Base-by-base conservation (phyloP, 2,329 filamentous ascomycete species). In the Pyrenophora graminea region DNA sequence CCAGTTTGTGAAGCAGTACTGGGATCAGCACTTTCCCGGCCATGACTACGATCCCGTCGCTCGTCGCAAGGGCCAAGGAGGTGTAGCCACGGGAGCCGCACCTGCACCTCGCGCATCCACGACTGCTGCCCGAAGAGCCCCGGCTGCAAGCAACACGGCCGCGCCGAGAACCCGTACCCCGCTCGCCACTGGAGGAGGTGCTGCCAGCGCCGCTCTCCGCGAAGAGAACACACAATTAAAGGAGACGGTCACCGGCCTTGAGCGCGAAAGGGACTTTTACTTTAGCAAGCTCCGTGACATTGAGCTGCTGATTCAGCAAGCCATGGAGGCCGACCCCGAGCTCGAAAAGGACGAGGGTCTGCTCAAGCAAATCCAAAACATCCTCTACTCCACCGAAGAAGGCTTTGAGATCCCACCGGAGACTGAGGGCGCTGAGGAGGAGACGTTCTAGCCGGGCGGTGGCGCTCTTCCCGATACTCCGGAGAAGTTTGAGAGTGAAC, bases 271-370 rank as follows among this genome's bases (percentile, higher is more conserved):
- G 42, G 94, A 99, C 74, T 99, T 99, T 74, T 99, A 99, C 81
- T 99, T 99, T 77, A 95, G 90, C 82, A 99, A 99, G 81, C 82
- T 99, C 59, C 85, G 94, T 53, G 94, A 99, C 72, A 99, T 99
- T 64, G 94, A 99, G 78, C 80, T 99, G 60, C 79, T 99, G 66
- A 84, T 99, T 48, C 94, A 99, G 79, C 89, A 90, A 68, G 91
- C 92, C 9, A 88, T 95, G 69, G 94, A 99, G 64, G 89, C 91
- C 57, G 90, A 97, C 61, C 92, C 92, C 0, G 88, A 96, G 77
- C 78, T 97, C 44, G 94, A 97, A 78, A 93, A 95, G 83, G 89
- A 96, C 55, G 93, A 97, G 67, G 88, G 91, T 13, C 80, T 99
- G 58, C 84, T 97, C 74, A 97, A 96, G 84, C 87, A 93, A 74